Evolutionary conservation across 2,329 filamentous ascomycete genomes (phyloP).

Genomic region (Talaromyces sp.): DNA sequence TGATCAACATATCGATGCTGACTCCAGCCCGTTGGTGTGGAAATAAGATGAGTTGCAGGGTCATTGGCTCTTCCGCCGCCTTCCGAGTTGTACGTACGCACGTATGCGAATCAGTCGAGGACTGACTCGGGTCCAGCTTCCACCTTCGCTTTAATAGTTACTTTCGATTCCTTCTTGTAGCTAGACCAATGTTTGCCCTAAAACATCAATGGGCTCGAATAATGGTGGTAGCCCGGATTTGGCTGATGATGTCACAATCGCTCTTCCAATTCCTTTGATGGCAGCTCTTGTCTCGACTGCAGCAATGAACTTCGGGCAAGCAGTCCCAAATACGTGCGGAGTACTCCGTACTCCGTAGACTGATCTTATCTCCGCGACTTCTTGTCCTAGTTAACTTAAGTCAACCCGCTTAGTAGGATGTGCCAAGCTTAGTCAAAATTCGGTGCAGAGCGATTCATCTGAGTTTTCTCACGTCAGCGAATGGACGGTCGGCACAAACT

Average conservation of each 20-base stretch:
- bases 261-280: not conserved
- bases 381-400: not conserved
- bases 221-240: not conserved
- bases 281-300: not conserved
- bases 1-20: too few relatives aligned
- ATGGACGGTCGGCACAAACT: not conserved
- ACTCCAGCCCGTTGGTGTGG: too few relatives aligned
- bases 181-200: not conserved
- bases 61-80: not conserved
- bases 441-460: not conserved
- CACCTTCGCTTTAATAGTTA: not conserved
- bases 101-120: not conserved
- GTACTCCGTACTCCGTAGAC: too few relatives aligned
- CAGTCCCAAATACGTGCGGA: too few relatives aligned
- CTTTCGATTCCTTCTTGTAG: not conserved
- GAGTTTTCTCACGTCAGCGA: not conserved
- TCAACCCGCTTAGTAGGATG: not conserved
- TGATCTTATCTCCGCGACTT: not conserved
- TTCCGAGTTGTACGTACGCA: not conserved
- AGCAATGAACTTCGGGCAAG: too few relatives aligned
- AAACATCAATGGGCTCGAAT: too few relatives aligned
- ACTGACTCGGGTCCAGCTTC: not conserved
- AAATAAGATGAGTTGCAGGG: not conserved
- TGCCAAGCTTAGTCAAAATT: not conserved
- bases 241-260: not conserved